Percentiles rank a stretch among this genome's conserved stretches.
phyloP scores from a whole-genome alignment of 768 basidiomycete genomes.

The Agaricus blazei region DNA sequence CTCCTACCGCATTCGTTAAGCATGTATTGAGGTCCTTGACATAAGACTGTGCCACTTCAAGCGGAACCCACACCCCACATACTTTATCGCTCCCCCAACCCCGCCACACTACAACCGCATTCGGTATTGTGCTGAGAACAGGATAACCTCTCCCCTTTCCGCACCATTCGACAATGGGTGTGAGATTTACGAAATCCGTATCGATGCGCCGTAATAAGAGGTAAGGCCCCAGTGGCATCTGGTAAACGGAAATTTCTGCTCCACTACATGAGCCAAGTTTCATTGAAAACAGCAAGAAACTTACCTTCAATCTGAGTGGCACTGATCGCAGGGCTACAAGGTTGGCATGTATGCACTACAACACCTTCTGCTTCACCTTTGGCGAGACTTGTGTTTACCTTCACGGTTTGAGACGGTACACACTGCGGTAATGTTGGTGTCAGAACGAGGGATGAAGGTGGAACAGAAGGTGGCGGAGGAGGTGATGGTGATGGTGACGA shows the following conservation, averaged over 20 bases:
- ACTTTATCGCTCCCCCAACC: slow-evolving; percentile 52
- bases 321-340: slow-evolving; percentile 55
- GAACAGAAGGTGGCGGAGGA: slow-evolving; percentile 12
- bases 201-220: slow-evolving; percentile 68
- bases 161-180: slow-evolving; percentile 38
- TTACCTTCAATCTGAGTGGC: slow-evolving; percentile 70
- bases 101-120: slow-evolving; percentile 46
- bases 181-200: slow-evolving; percentile 74
- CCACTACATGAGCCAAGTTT: slow-evolving; percentile 6
- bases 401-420: slow-evolving; percentile 36
- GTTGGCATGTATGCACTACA: slow-evolving; percentile 60
- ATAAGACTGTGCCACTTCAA: slow-evolving; percentile 47
- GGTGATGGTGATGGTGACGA: slow-evolving; percentile 12
- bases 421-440: slow-evolving; percentile 20
- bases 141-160: slow-evolving; percentile 19
- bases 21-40: slow-evolving; percentile 40
- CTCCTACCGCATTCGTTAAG: slow-evolving; percentile 12
- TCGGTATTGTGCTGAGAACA: slow-evolving; percentile 32
- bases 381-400: slow-evolving; percentile 24
- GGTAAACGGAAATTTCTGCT: slow-evolving; percentile 71
- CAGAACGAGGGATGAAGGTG: slow-evolving; percentile 25
- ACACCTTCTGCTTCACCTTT: slow-evolving; percentile 28
- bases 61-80: slow-evolving; percentile 68
- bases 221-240: slow-evolving; percentile 52
- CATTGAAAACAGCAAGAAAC: slow-evolving; percentile 14